phyloP scores from a whole-genome alignment of 1,139 yeast genomes.

The Sugiyamaella paludigena region DNA sequence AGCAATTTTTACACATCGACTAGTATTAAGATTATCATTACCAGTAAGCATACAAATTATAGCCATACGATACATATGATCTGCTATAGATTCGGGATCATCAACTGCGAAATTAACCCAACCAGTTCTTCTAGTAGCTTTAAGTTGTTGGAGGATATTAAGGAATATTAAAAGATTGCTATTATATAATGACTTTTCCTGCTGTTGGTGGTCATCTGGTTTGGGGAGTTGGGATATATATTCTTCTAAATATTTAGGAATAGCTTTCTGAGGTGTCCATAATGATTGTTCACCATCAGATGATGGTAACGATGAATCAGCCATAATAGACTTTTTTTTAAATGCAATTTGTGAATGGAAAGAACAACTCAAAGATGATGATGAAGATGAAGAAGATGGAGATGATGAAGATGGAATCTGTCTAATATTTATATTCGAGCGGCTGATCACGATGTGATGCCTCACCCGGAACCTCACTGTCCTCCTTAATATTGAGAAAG shows the following conservation, averaged over 20 bases:
- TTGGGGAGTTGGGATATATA: slow-evolving; percentile 36
- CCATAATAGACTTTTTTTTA: too few species aligned
- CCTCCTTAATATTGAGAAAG: too few species aligned
- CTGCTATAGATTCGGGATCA: slow-evolving; percentile 74
- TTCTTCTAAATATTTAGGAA: slow-evolving; percentile 52
- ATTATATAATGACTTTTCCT: slow-evolving; percentile 2
- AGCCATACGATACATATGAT: slow-evolving; percentile 97
- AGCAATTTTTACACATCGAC: slow-evolving; percentile 78
- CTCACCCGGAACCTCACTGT: too few species aligned
- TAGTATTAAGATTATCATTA: slow-evolving; percentile 45
- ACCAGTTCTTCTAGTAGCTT: slow-evolving; percentile 85
- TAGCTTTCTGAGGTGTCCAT: slow-evolving; percentile 61
- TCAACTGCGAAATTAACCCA: slow-evolving; percentile 81
- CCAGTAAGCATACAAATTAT: slow-evolving; percentile 74
- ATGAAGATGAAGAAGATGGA: too few species aligned
- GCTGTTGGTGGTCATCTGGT: neutral
- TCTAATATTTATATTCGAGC: slow-evolving; percentile 7
- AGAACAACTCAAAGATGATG: too few species aligned
- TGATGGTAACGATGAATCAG: too few species aligned
- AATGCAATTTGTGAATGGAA: too few species aligned
- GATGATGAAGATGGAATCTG: neutral
- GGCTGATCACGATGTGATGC: neutral
- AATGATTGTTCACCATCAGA: neutral
- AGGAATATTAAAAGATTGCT: slow-evolving; percentile 47
- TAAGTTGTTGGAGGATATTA: slow-evolving; percentile 71